Percentiles rank a stretch among this genome's conserved stretches.
These are phyloP conservation scores for Plectranthus barbatus DNA, from an alignment of 257 asterid genomes.

Conservation along the genomic window DNA sequence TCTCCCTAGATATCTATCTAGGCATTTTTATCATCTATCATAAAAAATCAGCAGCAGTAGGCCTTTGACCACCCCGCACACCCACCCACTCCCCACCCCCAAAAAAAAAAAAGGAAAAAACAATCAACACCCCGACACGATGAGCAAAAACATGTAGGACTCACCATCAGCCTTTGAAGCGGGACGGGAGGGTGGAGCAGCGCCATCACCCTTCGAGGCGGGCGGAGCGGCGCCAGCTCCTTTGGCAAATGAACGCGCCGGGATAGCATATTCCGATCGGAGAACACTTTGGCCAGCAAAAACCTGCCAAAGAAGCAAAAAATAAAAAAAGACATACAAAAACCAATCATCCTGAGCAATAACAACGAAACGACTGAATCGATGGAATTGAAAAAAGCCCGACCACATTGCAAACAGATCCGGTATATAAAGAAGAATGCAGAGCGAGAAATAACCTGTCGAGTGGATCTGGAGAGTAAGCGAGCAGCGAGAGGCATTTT, in stretches of 20 bases:
- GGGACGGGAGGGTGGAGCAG: conserved; percentile 26
- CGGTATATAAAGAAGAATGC: background rate
- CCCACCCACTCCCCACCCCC: conserved; percentile 26
- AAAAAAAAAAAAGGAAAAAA: background rate
- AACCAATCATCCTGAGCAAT: background rate
- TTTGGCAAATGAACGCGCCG: conserved; percentile 71
- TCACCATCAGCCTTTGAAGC: conserved; percentile 82
- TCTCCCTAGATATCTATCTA: background rate
- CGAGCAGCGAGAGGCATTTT: conserved; percentile 68
- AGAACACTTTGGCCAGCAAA: conserved; percentile 37
- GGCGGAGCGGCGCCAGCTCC: conserved; percentile 58
- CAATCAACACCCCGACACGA: background rate
- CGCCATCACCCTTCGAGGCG: conserved; percentile 61
- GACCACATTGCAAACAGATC: conserved; percentile 17
- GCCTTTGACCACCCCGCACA: background rate
- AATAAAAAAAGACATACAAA: background rate
- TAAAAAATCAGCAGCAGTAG: conserved; percentile 17
- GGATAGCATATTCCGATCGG: conserved; percentile 48
- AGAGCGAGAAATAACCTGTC: conserved; percentile 37
- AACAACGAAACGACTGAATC: background rate
- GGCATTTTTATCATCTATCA: conserved; percentile 9
- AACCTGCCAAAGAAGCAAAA: conserved; percentile 34
- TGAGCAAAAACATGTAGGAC: conserved; percentile 35
- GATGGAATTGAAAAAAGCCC: background rate
- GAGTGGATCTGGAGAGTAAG: conserved; percentile 57